Percentiles rank a stretch among this genome's conserved stretches.
phyloP scores from a whole-genome alignment of 768 basidiomycete genomes.

The Sistotremastrum suecicum region DNA sequence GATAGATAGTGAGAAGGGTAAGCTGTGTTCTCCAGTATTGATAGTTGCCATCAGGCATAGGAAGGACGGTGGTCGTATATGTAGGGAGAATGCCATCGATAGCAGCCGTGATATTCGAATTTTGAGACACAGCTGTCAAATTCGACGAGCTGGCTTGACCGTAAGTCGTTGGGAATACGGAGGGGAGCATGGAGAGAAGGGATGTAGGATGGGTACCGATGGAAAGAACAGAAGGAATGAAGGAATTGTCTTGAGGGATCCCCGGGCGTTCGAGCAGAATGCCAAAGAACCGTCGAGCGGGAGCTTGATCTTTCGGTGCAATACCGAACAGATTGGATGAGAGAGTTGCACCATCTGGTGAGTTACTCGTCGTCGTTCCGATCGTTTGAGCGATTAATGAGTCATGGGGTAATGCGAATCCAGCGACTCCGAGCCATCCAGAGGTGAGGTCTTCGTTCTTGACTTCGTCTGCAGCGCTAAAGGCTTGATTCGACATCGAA shows the following conservation, averaged over 20 bases:
- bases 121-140: not conserved
- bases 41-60: not conserved
- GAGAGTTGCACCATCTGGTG: conserved; percentile 51
- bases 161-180: conserved; percentile 9
- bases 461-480: conserved; percentile 51
- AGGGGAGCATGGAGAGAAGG: conserved; percentile 21
- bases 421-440: conserved; percentile 53
- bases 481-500: conserved; percentile 46
- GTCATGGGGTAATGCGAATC: conserved; percentile 60
- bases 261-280: conserved; percentile 58
- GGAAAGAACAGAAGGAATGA: conserved; percentile 45
- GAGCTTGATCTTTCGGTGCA: conserved; percentile 36
- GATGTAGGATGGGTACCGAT: conserved; percentile 50
- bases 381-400: conserved; percentile 46
- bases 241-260: conserved; percentile 15
- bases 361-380: conserved; percentile 31
- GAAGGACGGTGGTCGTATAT: not conserved
- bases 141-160: not conserved
- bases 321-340: conserved; percentile 62
- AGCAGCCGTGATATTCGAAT: too few species aligned
- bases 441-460: conserved; percentile 40
- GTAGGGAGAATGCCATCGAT: too few species aligned
- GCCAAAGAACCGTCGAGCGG: conserved; percentile 50
- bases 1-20: not conserved
- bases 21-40: conserved; percentile 1